These are phyloP conservation scores for Trematosphaeria pertusa DNA, from an alignment of 2,329 filamentous ascomycete genomes.

Conservation along the genomic window DNA sequence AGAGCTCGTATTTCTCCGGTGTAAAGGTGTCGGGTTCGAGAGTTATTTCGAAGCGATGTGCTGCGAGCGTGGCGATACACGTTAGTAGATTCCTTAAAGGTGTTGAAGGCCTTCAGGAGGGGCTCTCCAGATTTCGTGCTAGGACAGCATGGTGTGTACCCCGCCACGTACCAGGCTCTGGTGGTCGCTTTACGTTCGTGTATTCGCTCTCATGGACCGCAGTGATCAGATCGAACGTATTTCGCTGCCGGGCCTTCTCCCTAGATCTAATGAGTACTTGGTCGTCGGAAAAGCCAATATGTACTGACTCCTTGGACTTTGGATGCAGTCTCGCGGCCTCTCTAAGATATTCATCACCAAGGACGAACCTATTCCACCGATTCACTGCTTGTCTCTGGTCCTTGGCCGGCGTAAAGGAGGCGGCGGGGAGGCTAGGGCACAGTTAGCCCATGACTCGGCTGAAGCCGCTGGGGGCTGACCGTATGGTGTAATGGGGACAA, in stretches of 20 bases:
- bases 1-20: constrained; percentile 76
- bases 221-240: constrained; percentile 70
- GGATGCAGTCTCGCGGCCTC: constrained; percentile 70
- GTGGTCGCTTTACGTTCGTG: constrained; percentile 61
- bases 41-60: constrained; percentile 71
- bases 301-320: constrained; percentile 67
- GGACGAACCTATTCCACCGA: constrained; percentile 74
- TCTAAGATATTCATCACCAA: constrained; percentile 72
- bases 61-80: too few species aligned
- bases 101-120: too few species aligned
- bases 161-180: too few species aligned
- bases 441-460: constrained; percentile 16
- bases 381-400: constrained; percentile 80
- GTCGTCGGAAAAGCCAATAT: too few species aligned
- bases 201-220: constrained; percentile 74
- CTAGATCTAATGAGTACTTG: constrained; percentile 46
- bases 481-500: constrained; percentile 89
- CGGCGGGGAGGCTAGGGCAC: constrained; percentile 65
- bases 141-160: too few species aligned
- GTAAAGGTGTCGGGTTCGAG: constrained; percentile 75
- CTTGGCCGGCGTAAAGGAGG: constrained; percentile 68
- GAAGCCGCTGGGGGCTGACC: constrained; percentile 39
- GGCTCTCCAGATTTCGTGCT: too few species aligned
- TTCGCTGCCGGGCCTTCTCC: constrained; percentile 67
- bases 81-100: too few species aligned